Evolutionary conservation across 345 rosid genomes (phyloP), one percentile per base, ranked within the genome.

Genomic region (Clarkia xantiana): DNA sequence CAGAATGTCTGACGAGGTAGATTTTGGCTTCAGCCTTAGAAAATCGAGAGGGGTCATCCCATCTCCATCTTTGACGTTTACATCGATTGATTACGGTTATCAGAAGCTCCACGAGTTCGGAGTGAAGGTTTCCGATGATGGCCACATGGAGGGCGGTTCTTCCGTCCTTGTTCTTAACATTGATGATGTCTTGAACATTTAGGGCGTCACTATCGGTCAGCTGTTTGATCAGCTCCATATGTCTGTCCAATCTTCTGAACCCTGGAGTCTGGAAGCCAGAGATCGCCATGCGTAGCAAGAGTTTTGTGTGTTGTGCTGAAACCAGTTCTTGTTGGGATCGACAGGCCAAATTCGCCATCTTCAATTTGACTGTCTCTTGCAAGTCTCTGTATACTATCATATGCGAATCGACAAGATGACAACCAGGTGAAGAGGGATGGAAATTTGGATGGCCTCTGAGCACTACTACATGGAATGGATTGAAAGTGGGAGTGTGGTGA

Each of bases 21-120:
- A 77, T 9, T 53, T 65, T 8, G 95, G 94, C 44, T 76, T 62
- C 53, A 76, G 91, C 63, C 69, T 77, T 38, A 90, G 85, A 2
- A 90, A 76, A 76, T 90, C 95, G 13, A 90, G 95, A 0, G 94
- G 80, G 44, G 95, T 90, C 95, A 90, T 66, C 50, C 91, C 91
- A 57, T 81, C 67, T 38, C 59, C 67, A 63, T 85, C 94, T 0
- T 70, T 62, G 39, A 68, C 61, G 67, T 90, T 90, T 13, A 90
- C 79, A 56, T 86, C 49, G 29, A 86, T 85, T 0, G 78, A 79
- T 46, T 16, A 83, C 86, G 40, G 82, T 75, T 94, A 90, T 90
- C 55, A 90, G 75, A 55, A 90, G 80, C 69, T 80, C 80, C 39
- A 79, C 82, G 4, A 82, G 76, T 45, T 86, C 84, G 1, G 74